phyloP scores from a whole-genome alignment of 2,329 filamentous ascomycete genomes.

The Cladosporium halotolerans region DNA sequence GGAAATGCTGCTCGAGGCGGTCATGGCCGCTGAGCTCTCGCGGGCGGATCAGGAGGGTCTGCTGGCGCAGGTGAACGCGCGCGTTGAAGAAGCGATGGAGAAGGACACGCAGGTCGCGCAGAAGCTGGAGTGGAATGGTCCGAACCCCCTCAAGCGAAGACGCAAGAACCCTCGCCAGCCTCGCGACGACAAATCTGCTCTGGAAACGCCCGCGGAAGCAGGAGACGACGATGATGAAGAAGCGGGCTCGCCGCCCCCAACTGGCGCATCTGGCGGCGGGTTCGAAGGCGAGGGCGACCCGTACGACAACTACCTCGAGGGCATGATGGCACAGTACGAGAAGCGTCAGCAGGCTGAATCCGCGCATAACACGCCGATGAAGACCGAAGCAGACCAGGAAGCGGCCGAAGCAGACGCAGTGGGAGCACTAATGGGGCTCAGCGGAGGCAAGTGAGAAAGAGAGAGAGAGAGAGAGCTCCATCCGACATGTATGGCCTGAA shows the following conservation, averaged over 20 bases:
- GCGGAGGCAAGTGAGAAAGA: conserved; percentile 10
- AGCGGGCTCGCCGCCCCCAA: conserved; percentile 21
- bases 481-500: no score
- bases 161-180: neutral
- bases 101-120: conserved; percentile 32
- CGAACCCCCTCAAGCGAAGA: conserved; percentile 12
- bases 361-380: conserved; percentile 22
- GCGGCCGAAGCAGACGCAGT: conserved; percentile 23
- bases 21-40: conserved; percentile 64
- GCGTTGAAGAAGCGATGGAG: conserved; percentile 31
- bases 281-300: conserved; percentile 30
- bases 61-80: conserved; percentile 29
- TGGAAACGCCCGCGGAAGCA: conserved; percentile 5
- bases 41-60: conserved; percentile 26
- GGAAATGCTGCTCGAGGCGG: conserved; percentile 69
- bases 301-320: conserved; percentile 29
- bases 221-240: conserved; percentile 14
- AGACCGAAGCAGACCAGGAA: conserved; percentile 15
- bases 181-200: conserved; percentile 2
- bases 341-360: conserved; percentile 20
- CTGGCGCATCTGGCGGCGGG: conserved; percentile 24
- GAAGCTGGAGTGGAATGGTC: conserved; percentile 24
- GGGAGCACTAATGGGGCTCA: conserved; percentile 23
- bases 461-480: neutral
- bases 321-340: conserved; percentile 21